phyloP scores from a whole-genome alignment of 495 filamentous ascomycete genomes.

The Daldinia childiae region DNA sequence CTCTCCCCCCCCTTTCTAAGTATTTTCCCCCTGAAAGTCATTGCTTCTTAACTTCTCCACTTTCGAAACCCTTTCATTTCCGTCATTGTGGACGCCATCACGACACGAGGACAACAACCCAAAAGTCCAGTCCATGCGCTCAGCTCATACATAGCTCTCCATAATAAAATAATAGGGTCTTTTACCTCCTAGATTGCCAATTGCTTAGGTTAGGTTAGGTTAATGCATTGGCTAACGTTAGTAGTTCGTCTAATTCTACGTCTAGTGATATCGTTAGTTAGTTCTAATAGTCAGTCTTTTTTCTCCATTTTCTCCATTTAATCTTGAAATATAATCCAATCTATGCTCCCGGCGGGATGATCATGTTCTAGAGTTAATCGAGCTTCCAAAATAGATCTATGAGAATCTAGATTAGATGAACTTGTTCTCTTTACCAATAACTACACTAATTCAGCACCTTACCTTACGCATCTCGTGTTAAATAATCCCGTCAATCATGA shows the following conservation, averaged over 20 bases:
- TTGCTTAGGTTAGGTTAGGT: background rate
- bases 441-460: too few relatives aligned
- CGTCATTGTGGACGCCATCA: background rate
- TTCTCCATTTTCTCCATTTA: background rate
- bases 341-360: constrained; percentile 5
- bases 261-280: background rate
- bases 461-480: constrained; percentile 3
- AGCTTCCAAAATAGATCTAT: constrained; percentile 6
- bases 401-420: background rate
- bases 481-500: constrained; percentile 39
- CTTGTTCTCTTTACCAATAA: background rate
- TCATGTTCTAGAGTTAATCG: background rate
- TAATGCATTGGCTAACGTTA: background rate
- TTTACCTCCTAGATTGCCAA: background rate
- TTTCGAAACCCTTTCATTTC: constrained; percentile 16
- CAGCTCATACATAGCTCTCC: constrained; percentile 2
- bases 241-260: background rate
- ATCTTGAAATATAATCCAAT: too few relatives aligned
- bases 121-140: background rate
- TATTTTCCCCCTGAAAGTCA: background rate
- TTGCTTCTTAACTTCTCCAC: constrained; percentile 9
- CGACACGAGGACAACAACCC: constrained; percentile 4
- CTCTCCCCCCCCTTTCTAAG: background rate
- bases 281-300: background rate
- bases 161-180: constrained; percentile 12